phyloP scores from a whole-genome alignment of 2,329 filamentous ascomycete species.

The Hortaea sp. region DNA sequence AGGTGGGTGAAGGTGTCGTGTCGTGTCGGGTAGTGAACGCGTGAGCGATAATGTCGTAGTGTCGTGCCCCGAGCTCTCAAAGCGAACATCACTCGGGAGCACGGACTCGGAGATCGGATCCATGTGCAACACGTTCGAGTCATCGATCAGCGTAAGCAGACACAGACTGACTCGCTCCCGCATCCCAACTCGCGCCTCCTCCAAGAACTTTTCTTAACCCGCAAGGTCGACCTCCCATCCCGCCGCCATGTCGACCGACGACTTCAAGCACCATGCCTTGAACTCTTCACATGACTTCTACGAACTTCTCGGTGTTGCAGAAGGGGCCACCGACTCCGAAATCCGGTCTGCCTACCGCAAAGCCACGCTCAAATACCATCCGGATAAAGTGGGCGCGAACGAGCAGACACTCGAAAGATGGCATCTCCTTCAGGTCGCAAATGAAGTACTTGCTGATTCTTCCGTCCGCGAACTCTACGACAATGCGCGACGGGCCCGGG shows the following conservation, averaged over 20 bases:
- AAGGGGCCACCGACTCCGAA: conserved; percentile 56
- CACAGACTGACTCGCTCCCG: too few relatives aligned
- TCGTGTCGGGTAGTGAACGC: too few relatives aligned
- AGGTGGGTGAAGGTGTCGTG: too few relatives aligned
- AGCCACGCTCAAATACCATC: conserved; percentile 81
- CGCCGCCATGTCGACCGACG: conserved; percentile 17
- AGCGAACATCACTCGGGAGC: too few relatives aligned
- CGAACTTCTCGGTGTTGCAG: conserved; percentile 58
- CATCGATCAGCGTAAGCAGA: too few relatives aligned
- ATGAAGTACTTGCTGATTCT: conserved; percentile 67
- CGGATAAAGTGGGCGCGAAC: conserved; percentile 70
- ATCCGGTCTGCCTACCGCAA: conserved; percentile 78
- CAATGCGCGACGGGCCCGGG: conserved; percentile 58
- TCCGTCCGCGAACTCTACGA: conserved; percentile 70
- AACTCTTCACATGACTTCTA: conserved; percentile 56
- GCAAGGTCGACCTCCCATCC: not conserved
- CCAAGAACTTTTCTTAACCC: too few relatives aligned
- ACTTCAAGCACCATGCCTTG: conserved; percentile 34
- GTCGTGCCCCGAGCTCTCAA: too few relatives aligned
- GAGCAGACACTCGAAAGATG: conserved; percentile 65
- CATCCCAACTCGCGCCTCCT: too few relatives aligned
- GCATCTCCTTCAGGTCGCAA: conserved; percentile 75
- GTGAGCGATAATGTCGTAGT: too few relatives aligned
- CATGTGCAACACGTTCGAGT: too few relatives aligned
- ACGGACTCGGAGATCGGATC: too few relatives aligned